These are phyloP conservation scores for Calonectria montana DNA, from an alignment of 2,329 filamentous ascomycete genomes.

Conservation along the genomic window DNA sequence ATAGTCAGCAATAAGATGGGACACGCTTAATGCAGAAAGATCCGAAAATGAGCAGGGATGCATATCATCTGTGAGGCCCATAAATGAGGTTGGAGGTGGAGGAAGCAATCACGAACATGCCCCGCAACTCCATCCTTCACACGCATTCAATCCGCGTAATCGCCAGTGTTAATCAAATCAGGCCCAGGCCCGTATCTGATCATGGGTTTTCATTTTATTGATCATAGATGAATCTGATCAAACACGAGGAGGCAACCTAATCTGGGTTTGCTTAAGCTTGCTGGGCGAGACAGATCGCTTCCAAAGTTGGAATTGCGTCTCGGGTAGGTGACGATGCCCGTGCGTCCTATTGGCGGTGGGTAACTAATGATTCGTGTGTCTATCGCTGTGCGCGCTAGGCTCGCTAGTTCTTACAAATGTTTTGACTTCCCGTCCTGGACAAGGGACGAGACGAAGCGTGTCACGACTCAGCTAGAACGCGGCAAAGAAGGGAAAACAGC, in stretches of 20 bases:
- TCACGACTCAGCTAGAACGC: background rate
- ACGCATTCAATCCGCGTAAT: background rate
- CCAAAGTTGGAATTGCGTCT: background rate
- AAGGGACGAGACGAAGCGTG: background rate
- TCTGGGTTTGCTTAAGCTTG: background rate
- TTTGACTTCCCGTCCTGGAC: background rate
- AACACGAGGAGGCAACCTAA: background rate
- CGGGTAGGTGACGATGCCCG: background rate
- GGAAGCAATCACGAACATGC: conserved; percentile 1
- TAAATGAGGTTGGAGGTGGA: background rate
- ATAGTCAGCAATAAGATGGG: background rate
- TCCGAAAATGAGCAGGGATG: background rate
- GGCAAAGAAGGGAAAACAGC: background rate
- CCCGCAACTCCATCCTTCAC: background rate
- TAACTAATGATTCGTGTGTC: background rate
- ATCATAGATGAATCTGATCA: background rate
- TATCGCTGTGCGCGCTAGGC: background rate
- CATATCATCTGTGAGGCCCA: background rate
- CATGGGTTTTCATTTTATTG: background rate
- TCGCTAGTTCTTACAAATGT: background rate
- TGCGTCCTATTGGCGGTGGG: background rate
- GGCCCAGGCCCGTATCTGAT: background rate
- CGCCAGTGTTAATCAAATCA: background rate
- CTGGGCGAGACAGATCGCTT: background rate
- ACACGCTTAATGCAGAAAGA: background rate